Base-by-base conservation (phyloP, 768 basidiomycete species). In the Trametes gibbosa region DNA sequence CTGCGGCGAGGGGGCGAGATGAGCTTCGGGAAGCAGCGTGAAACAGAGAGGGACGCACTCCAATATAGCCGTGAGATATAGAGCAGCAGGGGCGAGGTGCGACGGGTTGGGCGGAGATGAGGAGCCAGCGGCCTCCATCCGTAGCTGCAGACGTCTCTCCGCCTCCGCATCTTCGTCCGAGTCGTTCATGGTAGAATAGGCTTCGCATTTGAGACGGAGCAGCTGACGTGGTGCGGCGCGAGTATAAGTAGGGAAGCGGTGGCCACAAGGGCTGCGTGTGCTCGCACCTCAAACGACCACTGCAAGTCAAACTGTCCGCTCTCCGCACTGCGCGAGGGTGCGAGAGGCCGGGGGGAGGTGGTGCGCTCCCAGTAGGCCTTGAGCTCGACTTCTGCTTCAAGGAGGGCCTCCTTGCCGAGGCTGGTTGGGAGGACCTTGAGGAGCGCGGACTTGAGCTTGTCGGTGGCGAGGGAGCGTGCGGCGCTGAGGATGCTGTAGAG, bases 351-450 rank as follows among this genome's bases (percentile, higher is more conserved):
- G 68, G 50, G 73, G 68, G 47, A 79, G 75, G 42, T 74, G 68
- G 85, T 90, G 56, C 86, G 81, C 65, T 92, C 92, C 83, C 87
- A 89, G 76, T 95, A 95, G 8, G 92, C 92, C 68, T 92, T 81
- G 46, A 97, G 72, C 71, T 97, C 95, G 42, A 98, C 79, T 69
- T 98, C 95, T 0, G 95, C 95, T 74, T 98, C 95, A 49, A 95
- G 77, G 17, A 96, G 77, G 2, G 94, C 94, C 69, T 95, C 91
- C 74, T 97, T 93, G 48, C 94, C 95, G 45, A 97, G 79, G 50
- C 84, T 79, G 5, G 89, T 92, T 8, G 92, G 89, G 27, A 94
- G 75, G 40, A 90, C 77, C 68, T 80, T 85, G 58, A 90, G 79
- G 39, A 94, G 74, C 57, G 86, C 86, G 1, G 82, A 78, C 65